Conservation (phyloP, 2,329 filamentous ascomycete genomes). For the Fusarium sp. region DNA sequence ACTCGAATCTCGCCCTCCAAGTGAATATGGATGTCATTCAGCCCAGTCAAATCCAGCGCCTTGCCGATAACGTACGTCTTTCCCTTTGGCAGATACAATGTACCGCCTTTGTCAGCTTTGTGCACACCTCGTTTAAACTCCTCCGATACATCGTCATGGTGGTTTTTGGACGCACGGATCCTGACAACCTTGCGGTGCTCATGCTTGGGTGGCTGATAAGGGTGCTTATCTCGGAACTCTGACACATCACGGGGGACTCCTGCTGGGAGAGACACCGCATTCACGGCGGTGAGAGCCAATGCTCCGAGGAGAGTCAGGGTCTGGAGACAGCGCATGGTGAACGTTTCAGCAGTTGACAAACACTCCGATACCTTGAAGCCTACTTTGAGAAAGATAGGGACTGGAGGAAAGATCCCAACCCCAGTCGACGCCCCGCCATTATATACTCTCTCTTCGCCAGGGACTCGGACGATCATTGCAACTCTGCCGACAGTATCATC, state of each 20-base stretch:
- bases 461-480: not conserved
- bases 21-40: constrained; percentile 70
- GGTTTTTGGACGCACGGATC: constrained; percentile 59
- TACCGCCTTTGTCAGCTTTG: constrained; percentile 71
- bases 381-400: not conserved
- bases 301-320: not conserved
- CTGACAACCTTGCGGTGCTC: constrained; percentile 29
- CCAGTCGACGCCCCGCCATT: not conserved
- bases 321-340: not conserved
- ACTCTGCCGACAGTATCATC: not conserved
- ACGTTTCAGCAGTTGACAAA: no score
- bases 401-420: not conserved
- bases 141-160: constrained; percentile 69
- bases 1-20: constrained; percentile 69
- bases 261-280: constrained; percentile 18
- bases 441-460: not conserved
- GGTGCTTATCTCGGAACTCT: constrained; percentile 38
- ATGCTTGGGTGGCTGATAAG: constrained; percentile 18
- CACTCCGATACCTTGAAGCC: not conserved
- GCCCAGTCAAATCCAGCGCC: constrained; percentile 70
- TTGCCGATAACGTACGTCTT: constrained; percentile 71
- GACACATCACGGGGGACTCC: constrained; percentile 23
- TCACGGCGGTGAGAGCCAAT: not conserved
- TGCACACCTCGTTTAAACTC: constrained; percentile 69
- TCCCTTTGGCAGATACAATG: constrained; percentile 67